Percentiles rank a stretch among this genome's conserved stretches.
These are phyloP conservation scores for Debaryomyces sp. DNA, from an alignment of 1,139 yeast species.

Conservation along the genomic window DNA sequence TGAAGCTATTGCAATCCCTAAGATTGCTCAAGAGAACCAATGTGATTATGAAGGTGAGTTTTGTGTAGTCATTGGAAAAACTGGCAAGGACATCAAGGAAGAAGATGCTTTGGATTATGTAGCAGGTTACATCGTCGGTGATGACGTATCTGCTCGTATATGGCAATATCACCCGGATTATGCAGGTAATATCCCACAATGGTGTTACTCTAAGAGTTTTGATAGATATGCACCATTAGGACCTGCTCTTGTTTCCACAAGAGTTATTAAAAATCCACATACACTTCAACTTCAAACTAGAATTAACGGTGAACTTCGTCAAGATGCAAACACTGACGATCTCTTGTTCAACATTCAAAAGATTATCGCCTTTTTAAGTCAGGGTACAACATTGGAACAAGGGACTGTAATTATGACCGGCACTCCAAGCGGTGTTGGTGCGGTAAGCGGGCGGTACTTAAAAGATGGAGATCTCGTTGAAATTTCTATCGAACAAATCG, in stretches of 20 bases:
- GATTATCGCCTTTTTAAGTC: background rate
- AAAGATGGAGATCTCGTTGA: background rate
- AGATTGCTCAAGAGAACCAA: background rate
- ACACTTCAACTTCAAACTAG: conserved; percentile 41
- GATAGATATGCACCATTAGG: conserved; percentile 61
- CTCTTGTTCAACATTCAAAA: background rate
- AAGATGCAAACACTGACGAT: background rate
- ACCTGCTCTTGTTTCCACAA: conserved; percentile 46
- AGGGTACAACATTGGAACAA: background rate
- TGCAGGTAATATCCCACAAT: conserved; percentile 50
- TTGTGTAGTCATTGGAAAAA: background rate
- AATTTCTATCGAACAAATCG: background rate
- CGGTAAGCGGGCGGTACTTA: background rate
- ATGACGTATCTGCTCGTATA: background rate
- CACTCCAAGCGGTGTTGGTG: background rate
- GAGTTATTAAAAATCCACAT: conserved; percentile 35
- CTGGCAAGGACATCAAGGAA: background rate
- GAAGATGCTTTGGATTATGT: background rate
- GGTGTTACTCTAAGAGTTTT: conserved; percentile 53
- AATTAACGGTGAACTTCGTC: conserved; percentile 18
- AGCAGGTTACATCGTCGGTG: background rate
- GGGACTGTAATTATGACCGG: background rate
- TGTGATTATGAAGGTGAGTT: background rate
- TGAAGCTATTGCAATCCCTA: background rate
- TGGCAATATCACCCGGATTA: background rate